Evolutionary conservation across 768 basidiomycete genomes (phyloP), one percentile per base, ranked within the genome.

Genomic region (Mycena epipterygia): DNA sequence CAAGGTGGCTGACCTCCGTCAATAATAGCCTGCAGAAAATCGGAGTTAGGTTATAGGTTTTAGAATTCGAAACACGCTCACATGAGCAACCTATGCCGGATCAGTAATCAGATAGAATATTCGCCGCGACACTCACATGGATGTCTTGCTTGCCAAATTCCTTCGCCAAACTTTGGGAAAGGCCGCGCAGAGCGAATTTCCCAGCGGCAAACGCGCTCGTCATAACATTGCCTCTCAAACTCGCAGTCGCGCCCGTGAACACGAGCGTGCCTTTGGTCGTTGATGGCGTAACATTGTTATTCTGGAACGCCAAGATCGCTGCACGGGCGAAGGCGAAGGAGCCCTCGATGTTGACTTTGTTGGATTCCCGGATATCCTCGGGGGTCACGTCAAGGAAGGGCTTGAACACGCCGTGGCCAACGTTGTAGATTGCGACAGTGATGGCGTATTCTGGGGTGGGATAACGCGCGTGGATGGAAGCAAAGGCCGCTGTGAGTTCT

Each of bases 311-410:
- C 33, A 89, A 75, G 56, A 93, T 86, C 11, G 85, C 87, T 51
- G 89, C 88, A 21, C 87, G 86, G 12, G 92, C 82, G 74, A 93
- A 94, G 0, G 90, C 82, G 67, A 91, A 92, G 0, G 89, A 89
- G 5, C 86, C 87, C 44, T 88, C 82, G 51, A 91, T 81, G 60
- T 89, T 91, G 25, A 82, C 80, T 60, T 91, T 83, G 14, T 89
- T 76, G 25, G 83, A 82, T 27, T 83, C 77, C 61, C 86, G 84
- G 23, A 92, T 75, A 39, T 93, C 91, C 46, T 48, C 46, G 46
- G 46, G 86, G 0, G 88, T 90, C 27, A 92, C 75, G 16, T 91
- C 85, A 30, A 94, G 80, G 84, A 93, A 94, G 2, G 86, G 85
- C 79, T 91, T 92, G 86, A 88, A 92, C 16, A 89, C 78, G 3